Conservation (phyloP, 257 asterid species). For the Fraxinus excelsior region DNA sequence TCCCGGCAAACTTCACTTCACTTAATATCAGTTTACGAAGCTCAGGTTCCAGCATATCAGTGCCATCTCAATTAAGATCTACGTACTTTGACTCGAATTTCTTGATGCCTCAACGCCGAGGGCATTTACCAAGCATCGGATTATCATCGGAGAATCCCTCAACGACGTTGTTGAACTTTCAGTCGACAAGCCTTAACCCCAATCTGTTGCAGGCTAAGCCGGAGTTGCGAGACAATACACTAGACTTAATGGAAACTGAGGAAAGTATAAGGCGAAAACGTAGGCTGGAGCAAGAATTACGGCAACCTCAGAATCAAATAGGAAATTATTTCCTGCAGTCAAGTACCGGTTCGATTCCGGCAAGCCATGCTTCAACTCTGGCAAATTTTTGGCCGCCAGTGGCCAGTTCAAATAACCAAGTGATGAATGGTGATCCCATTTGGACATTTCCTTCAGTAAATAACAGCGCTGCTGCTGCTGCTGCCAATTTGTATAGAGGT, state of each 20-base stretch:
- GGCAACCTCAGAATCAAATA: slow-evolving; percentile 35
- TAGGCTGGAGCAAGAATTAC: slow-evolving; percentile 34
- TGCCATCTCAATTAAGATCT: slow-evolving; percentile 50
- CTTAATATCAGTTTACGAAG: slow-evolving; percentile 49
- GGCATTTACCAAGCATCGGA: slow-evolving; percentile 45
- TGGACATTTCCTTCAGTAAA: slow-evolving; percentile 49
- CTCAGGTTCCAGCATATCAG: slow-evolving; percentile 57
- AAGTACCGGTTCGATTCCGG: slow-evolving; percentile 44
- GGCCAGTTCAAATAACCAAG: slow-evolving; percentile 43
- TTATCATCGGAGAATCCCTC: slow-evolving; percentile 37
- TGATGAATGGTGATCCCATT: slow-evolving; percentile 44
- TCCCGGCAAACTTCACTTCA: slow-evolving; percentile 57
- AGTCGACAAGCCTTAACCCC: slow-evolving; percentile 34
- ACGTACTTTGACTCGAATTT: slow-evolving; percentile 43
- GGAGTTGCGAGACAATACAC: slow-evolving; percentile 36
- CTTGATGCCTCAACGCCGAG: slow-evolving; percentile 39
- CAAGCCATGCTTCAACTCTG: slow-evolving; percentile 48
- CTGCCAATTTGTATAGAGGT: slow-evolving; percentile 38
- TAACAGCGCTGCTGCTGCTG: slow-evolving; percentile 34
- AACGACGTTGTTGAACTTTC: slow-evolving; percentile 43
- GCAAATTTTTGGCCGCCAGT: slow-evolving; percentile 48
- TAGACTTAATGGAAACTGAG: slow-evolving; percentile 38
- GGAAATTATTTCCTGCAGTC: slow-evolving; percentile 51
- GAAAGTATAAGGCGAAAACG: slow-evolving; percentile 37
- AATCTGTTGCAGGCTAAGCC: slow-evolving; percentile 35